Evolutionary conservation across 2,329 filamentous ascomycete species (phyloP).

Genomic region (Beauveria varroae): DNA sequence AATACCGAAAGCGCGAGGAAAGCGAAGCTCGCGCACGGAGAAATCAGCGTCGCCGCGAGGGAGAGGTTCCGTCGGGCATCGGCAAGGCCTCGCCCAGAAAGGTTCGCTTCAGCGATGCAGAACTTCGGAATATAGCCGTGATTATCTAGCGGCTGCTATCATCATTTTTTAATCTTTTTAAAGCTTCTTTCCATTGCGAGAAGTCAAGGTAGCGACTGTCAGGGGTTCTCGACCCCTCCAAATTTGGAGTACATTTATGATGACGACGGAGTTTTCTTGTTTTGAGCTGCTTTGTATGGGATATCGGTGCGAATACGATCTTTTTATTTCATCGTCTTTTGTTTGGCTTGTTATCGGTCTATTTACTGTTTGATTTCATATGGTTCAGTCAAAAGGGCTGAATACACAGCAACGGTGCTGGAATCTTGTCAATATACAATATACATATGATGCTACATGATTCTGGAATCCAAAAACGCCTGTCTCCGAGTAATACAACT

Average conservation of each 20-base stretch:
- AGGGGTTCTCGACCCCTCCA: background rate
- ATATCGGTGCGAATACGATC: background rate
- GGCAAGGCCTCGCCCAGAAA: conserved; percentile 24
- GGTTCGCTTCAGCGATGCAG: conserved; percentile 34
- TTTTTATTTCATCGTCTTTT: background rate
- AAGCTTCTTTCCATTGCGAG: background rate
- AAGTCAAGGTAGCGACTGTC: background rate
- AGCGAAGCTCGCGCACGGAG: conserved; percentile 50
- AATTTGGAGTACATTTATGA: background rate
- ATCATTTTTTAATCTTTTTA: background rate
- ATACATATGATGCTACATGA: conserved; percentile 7
- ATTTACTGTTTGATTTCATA: background rate
- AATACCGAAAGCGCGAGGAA: conserved; percentile 55
- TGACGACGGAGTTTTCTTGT: background rate
- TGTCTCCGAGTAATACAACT: background rate
- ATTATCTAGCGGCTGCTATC: conserved; percentile 19
- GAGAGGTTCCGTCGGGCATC: conserved; percentile 19
- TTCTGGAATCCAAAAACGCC: background rate
- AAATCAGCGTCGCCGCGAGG: conserved; percentile 41
- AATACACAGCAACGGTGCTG: background rate
- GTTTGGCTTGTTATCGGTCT: background rate
- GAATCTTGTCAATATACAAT: conserved; percentile 11
- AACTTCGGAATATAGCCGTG: conserved; percentile 24
- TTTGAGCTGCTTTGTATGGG: background rate
- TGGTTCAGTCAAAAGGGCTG: background rate